These are phyloP conservation scores for Diaporthe nobilis DNA, from an alignment of 2,329 filamentous ascomycete species.

Conservation along the genomic window DNA sequence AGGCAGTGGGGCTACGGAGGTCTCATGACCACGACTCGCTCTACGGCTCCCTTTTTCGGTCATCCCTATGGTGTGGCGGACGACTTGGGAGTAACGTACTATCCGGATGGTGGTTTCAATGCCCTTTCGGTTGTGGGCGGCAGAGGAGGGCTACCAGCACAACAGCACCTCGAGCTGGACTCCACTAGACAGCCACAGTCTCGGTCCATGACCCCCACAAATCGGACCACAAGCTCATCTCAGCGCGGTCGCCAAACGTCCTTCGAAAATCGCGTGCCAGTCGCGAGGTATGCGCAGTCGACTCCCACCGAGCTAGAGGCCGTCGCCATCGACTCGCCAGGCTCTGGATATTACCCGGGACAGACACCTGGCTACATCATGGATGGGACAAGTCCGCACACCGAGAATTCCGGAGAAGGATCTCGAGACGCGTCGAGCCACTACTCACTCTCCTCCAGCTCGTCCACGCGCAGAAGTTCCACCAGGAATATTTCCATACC, in stretches of 20 bases:
- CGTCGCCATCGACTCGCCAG: constrained; percentile 39
- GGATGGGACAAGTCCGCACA: constrained; percentile 45
- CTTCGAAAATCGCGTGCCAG: constrained; percentile 35
- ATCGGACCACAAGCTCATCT: constrained; percentile 58
- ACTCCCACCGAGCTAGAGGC: constrained; percentile 52
- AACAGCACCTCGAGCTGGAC: constrained; percentile 35
- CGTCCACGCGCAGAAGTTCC: constrained; percentile 43
- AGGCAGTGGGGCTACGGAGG: background rate
- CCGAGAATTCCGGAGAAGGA: background rate
- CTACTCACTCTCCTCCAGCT: background rate
- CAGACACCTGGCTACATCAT: constrained; percentile 62
- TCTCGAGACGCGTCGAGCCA: background rate
- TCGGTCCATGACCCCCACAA: constrained; percentile 64
- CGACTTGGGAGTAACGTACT: constrained; percentile 28
- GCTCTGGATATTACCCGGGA: constrained; percentile 64
- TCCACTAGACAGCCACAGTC: constrained; percentile 56
- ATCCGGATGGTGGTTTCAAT: background rate
- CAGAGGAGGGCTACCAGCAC: constrained; percentile 33
- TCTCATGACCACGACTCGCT: constrained; percentile 42
- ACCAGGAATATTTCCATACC: constrained; percentile 44
- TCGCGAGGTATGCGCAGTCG: constrained; percentile 49
- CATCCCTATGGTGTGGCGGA: constrained; percentile 32
- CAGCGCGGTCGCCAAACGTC: constrained; percentile 58
- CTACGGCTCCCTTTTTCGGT: constrained; percentile 39
- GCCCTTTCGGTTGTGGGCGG: background rate